Evolutionary conservation across 2,329 filamentous ascomycete genomes (phyloP), one percentile per base, ranked within the genome.

Genomic region (Phaeosphaeriaceae sp.): DNA sequence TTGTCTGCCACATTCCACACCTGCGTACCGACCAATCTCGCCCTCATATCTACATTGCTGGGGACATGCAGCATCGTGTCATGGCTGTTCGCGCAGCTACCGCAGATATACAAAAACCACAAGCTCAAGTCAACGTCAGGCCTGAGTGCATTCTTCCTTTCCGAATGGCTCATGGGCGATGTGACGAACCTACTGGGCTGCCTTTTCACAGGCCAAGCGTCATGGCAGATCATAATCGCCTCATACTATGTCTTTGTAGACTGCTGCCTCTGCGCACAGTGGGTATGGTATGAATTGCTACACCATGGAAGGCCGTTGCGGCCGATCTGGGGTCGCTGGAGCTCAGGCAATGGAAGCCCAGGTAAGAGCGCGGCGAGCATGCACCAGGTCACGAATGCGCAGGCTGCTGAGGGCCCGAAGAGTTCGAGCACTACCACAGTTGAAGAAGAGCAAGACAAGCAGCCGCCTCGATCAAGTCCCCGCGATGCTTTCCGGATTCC

Each of bases 21-120:
- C 61, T 90, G 88, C 76, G 78, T 90, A 46, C 88, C 88, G 13
- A 88, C 86, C 19, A 83, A 84, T 53, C 82, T 89, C 54, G 87
- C 87, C 21, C 81, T 89, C 58, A 62, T 88, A 56, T 90, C 88
- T 21, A 87, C 85, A 6, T 61, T 83, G 2, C 80, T 89, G 53
- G 88, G 88, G 20, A 83, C 81, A 0, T 77, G 87, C 59, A 89
- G 86, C 68, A 90, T 90, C 59, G 66, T 88, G 51, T 85, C 87
- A 45, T 90, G 88, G 88, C 81, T 90, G 1, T 90, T 89, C 70
- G 88, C 88, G 13, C 88, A 90, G 72, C 78, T 90, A 25, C 88
- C 88, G 1, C 88, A 90, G 68, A 89, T 90, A 61, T 88, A 86
- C 78, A 89, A 89, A 78, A 90, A 90, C 70, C 86, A 86, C 70